Conservation (phyloP, 2,329 filamentous ascomycete species). For the Cytospora mali region DNA sequence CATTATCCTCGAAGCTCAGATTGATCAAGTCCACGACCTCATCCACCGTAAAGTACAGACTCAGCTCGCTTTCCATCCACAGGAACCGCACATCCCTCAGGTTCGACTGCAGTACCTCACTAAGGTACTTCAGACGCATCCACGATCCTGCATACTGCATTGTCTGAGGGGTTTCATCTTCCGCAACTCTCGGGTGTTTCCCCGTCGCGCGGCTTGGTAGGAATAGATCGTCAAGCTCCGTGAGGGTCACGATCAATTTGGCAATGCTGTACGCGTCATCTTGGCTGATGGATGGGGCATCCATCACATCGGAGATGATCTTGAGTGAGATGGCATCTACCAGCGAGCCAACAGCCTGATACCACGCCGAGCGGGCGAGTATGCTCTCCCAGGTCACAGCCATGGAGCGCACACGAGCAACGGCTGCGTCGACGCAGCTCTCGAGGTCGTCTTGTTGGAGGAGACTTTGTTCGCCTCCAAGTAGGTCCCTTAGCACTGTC, state of each 20-base stretch:
- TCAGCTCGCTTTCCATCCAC: constrained; percentile 68
- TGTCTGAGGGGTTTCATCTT: constrained; percentile 54
- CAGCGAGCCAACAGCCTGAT: constrained; percentile 63
- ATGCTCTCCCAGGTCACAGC: constrained; percentile 61
- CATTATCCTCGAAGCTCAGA: constrained; percentile 66
- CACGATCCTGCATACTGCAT: constrained; percentile 64
- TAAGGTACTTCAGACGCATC: constrained; percentile 66
- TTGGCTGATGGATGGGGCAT: constrained; percentile 62
- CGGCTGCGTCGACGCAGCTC: constrained; percentile 55
- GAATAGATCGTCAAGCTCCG: constrained; percentile 63
- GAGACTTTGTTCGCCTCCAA: constrained; percentile 63
- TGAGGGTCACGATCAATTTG: constrained; percentile 58
- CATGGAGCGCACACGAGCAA: constrained; percentile 54
- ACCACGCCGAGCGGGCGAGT: constrained; percentile 63
- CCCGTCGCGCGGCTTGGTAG: constrained; percentile 46
- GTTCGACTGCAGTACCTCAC: constrained; percentile 68
- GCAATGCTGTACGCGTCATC: constrained; percentile 67
- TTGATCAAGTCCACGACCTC: constrained; percentile 66
- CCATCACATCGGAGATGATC: constrained; percentile 63
- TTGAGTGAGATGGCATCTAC: constrained; percentile 62
- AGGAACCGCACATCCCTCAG: constrained; percentile 64
- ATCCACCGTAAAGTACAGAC: constrained; percentile 61
- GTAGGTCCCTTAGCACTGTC: constrained; percentile 61
- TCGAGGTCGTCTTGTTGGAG: constrained; percentile 60
- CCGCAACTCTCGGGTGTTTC: constrained; percentile 29